These are phyloP conservation scores for apple (Malus domestica) DNA, from an alignment of 306 rosid genomes.

Conservation along the genomic window DNA sequence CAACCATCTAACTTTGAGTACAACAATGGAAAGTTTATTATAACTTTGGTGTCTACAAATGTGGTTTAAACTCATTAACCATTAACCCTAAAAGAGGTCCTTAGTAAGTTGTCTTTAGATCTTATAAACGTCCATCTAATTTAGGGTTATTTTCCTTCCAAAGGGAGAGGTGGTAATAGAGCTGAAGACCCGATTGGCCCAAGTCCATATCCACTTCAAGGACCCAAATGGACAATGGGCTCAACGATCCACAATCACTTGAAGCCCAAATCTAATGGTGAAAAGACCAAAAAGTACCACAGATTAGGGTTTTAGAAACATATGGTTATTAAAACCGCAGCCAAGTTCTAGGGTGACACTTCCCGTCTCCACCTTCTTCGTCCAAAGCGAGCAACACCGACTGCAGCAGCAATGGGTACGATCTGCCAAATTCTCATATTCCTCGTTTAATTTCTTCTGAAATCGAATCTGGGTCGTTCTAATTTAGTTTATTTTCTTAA, in stretches of 20 bases:
- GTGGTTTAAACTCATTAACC: too few relatives aligned
- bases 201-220: neutral
- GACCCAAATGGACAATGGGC: neutral
- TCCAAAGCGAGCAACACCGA: neutral
- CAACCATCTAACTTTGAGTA: too few relatives aligned
- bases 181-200: neutral
- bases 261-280: neutral
- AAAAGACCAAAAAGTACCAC: neutral
- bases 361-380: neutral
- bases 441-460: too few relatives aligned
- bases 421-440: neutral
- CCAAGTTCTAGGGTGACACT: neutral
- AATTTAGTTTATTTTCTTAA: neutral
- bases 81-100: too few relatives aligned
- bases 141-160: neutral
- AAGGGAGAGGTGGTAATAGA: neutral
- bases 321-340: neutral
- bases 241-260: neutral
- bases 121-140: neutral
- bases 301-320: conserved; percentile 11
- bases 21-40: too few relatives aligned
- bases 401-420: conserved; percentile 6
- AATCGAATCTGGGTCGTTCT: neutral
- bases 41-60: too few relatives aligned
- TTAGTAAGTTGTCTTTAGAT: neutral